Percentiles rank a stretch among this genome's conserved stretches.
Evolutionary conservation across 306 rosid species (phyloP).

Genomic region (Cucurbita ficifolia): DNA sequence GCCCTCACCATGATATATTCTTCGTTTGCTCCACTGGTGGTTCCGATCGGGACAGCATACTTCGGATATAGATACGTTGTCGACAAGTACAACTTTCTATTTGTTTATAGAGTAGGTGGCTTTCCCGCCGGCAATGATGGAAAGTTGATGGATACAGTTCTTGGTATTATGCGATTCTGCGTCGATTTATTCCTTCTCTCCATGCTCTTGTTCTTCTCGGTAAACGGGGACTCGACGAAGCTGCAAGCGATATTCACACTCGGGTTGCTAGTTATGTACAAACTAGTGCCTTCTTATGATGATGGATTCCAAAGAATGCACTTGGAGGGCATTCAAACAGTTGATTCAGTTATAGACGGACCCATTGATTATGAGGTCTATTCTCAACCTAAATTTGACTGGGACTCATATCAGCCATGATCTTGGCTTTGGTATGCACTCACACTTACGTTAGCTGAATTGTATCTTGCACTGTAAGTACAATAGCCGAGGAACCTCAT

Average conservation of each 20-base stretch:
- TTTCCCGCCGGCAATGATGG: conserved; percentile 97
- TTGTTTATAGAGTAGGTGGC: conserved; percentile 77
- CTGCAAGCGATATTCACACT: conserved; percentile 94
- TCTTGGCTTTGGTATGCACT: conserved; percentile 3
- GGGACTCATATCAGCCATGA: conserved; percentile 67
- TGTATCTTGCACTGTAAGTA: conserved; percentile 7
- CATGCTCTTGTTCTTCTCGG: conserved; percentile 90
- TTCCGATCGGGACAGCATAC: conserved; percentile 79
- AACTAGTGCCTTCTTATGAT: conserved; percentile 53
- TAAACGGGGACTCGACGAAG: conserved; percentile 81
- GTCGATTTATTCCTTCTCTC: conserved; percentile 69
- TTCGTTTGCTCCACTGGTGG: conserved; percentile 79
- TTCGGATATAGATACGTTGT: conserved; percentile 92
- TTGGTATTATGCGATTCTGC: conserved; percentile 80
- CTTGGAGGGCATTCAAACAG: conserved; percentile 66
- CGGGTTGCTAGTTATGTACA: conserved; percentile 54
- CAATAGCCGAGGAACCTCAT: background rate
- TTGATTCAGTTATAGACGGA: conserved; percentile 54
- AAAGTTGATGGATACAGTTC: conserved; percentile 76
- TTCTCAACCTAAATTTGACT: conserved; percentile 87
- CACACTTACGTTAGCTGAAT: conserved; percentile 8
- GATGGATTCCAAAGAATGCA: conserved; percentile 49
- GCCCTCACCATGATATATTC: conserved; percentile 81
- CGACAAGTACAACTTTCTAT: conserved; percentile 88
- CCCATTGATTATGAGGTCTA: conserved; percentile 73